Conservation (phyloP, 352 stramenopile species). For the Phytophthora brassicae region DNA sequence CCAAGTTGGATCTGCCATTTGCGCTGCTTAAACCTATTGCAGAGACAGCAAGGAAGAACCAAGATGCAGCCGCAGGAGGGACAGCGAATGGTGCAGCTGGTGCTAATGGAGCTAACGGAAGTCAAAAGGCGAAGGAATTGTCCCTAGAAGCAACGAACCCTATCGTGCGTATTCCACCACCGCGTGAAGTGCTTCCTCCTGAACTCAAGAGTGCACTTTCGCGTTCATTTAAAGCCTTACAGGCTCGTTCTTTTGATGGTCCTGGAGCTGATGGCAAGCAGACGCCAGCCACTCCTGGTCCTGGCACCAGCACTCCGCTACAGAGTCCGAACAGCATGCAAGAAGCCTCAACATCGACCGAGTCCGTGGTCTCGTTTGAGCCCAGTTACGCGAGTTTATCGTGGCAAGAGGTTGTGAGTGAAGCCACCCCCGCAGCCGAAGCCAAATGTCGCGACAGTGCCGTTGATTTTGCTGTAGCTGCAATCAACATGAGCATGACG, state of each 20-base stretch:
- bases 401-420: conserved; percentile 72
- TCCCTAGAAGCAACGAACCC: conserved; percentile 72
- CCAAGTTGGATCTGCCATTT: conserved; percentile 73
- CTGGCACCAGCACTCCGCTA: conserved; percentile 55
- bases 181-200: conserved; percentile 65
- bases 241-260: conserved; percentile 64
- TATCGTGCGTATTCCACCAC: conserved; percentile 73
- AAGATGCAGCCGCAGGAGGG: conserved; percentile 45
- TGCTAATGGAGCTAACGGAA: conserved; percentile 33
- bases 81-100: conserved; percentile 26
- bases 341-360: conserved; percentile 22
- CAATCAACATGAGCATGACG: conserved; percentile 86
- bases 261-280: conserved; percentile 41
- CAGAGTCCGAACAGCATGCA: conserved; percentile 69
- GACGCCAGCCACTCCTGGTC: conserved; percentile 34
- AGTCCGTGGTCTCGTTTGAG: conserved; percentile 48
- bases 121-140: conserved; percentile 73
- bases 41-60: conserved; percentile 79
- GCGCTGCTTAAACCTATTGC: conserved; percentile 73
- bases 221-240: conserved; percentile 75
- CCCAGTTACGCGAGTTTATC: conserved; percentile 58
- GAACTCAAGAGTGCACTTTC: conserved; percentile 75
- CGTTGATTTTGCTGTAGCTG: conserved; percentile 66
- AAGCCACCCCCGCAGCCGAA: conserved; percentile 55
- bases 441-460: conserved; percentile 65